Base-by-base conservation (phyloP, 306 rosid genomes). In the Vachellia pachyceras region DNA sequence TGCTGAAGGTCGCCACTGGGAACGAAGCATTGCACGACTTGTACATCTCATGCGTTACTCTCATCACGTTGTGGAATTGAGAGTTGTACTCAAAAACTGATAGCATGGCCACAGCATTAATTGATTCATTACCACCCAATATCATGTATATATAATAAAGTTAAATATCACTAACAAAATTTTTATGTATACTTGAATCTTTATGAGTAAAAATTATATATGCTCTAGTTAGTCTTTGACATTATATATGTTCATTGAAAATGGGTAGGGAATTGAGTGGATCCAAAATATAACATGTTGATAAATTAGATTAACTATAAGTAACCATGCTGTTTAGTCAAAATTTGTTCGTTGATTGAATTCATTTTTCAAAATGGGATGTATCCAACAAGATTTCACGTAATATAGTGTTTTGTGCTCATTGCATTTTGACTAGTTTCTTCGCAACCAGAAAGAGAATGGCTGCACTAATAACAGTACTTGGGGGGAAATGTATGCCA, bases 21-120 rank as follows among this genome's bases (percentile, higher is more conserved):
- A 84, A 78, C 50, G 97, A 88, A 17, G 74, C 87, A 63, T 96
- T 96, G 83, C 99, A 93, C 78, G 98, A 57, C 81, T 85, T 92
- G 94, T 89, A 95, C 97, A 96, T 96, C 0, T 69, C 85, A 85
- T 96, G 99, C 5, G 97, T 90, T 69, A 89, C 97, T 86, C 89
- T 81, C 90, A 96, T 89, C 84, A 96, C 98, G 42, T 96, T 96
- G 72, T 96, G 98, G 55, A 96, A 92, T 79, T 92, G 86, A 8
- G 97, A 42, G 22, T 77, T 86, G 86, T 96, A 96, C 63, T 87
- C 75, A 67, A 96, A 96, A 33, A 44, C 98, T 96, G 89, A 57
- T 11, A 41, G 9, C 71, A 67, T n/a, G 2, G 46, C 35, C 35
- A 20, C 18, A 40, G 20, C 52, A 68, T 15, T 5, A 25, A 35